A percentile compares a stretch with the other conserved stretches of the same genome.
phyloP scores from a whole-genome alignment of 352 stramenopile species.

The Globisporangium acanthophoron region DNA sequence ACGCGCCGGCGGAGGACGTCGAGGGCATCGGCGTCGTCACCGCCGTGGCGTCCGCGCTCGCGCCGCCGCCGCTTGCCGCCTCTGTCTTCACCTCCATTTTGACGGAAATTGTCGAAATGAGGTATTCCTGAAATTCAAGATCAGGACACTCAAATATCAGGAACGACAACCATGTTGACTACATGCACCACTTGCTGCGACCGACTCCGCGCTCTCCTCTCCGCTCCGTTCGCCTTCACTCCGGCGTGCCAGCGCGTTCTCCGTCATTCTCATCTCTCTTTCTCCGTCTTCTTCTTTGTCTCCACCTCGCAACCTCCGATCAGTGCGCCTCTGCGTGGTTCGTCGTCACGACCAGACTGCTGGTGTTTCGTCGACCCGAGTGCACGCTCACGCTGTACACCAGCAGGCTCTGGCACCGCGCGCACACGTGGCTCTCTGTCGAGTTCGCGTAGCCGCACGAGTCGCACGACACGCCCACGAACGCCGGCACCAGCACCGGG shows the following conservation, averaged over 20 bases:
- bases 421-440: conserved; percentile 34
- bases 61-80: not conserved
- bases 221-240: no score
- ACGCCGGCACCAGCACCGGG: conserved; percentile 38
- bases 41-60: conserved; percentile 9
- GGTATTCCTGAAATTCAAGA: not conserved
- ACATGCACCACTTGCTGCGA: no score
- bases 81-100: conserved; percentile 16
- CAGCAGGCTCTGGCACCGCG: conserved; percentile 52
- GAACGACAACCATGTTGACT: no score
- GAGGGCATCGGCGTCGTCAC: conserved; percentile 10
- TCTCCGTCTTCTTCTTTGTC: not conserved
- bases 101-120: not conserved
- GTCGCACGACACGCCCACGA: conserved; percentile 46
- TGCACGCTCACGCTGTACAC: conserved; percentile 73
- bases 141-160: not conserved
- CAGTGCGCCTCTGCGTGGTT: conserved; percentile 10
- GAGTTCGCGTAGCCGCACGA: conserved; percentile 48
- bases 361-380: conserved; percentile 55
- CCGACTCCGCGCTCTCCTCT: no score
- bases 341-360: conserved; percentile 29
- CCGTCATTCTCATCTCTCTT: not conserved
- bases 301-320: not conserved
- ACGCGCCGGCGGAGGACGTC: not conserved
- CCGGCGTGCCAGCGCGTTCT: no score